phyloP scores from a whole-genome alignment of 2,329 filamentous ascomycete species.

The Diplodia intermedia region DNA sequence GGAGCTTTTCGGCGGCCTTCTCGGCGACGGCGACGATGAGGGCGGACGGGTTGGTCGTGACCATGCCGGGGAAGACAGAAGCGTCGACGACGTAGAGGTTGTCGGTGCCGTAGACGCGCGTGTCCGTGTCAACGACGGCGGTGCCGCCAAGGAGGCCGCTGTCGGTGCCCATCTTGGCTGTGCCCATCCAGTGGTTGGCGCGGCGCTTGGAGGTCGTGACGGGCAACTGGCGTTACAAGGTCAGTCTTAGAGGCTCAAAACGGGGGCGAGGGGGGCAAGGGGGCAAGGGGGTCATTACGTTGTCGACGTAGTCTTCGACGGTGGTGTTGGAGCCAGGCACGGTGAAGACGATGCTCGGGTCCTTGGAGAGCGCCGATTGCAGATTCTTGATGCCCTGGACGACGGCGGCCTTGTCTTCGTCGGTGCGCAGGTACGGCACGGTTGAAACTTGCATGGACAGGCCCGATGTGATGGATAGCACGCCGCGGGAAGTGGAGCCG shows the following conservation, averaged over 20 bases:
- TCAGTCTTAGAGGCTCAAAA: slow-evolving; percentile 1
- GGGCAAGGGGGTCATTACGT: slow-evolving; percentile 31
- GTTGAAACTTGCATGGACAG: slow-evolving; percentile 66
- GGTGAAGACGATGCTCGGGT: slow-evolving; percentile 62
- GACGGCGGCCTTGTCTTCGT: slow-evolving; percentile 68
- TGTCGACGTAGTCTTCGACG: slow-evolving; percentile 64
- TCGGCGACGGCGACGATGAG: slow-evolving; percentile 48
- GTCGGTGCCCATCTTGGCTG: slow-evolving; percentile 61
- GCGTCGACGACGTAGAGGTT: slow-evolving; percentile 58
- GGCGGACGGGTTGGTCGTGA: slow-evolving; percentile 48
- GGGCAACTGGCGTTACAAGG: slow-evolving; percentile 37
- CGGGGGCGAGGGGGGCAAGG: slow-evolving; percentile 20
- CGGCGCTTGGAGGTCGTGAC: slow-evolving; percentile 49
- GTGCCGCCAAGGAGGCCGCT: slow-evolving; percentile 52
- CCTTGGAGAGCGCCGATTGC: slow-evolving; percentile 59
- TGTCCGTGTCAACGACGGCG: slow-evolving; percentile 58
- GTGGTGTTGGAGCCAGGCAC: slow-evolving; percentile 53
- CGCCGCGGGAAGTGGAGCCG: slow-evolving; percentile 67
- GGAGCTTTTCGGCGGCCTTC: slow-evolving; percentile 49
- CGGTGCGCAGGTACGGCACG: slow-evolving; percentile 64
- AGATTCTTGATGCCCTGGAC: slow-evolving; percentile 69
- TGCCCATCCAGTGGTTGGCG: slow-evolving; percentile 60
- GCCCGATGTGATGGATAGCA: slow-evolving; percentile 65
- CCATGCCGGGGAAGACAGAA: slow-evolving; percentile 54
- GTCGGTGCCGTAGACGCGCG: slow-evolving; percentile 56